These are phyloP conservation scores for Verticillium albo-atrum DNA, from an alignment of 2,329 filamentous ascomycete species.

Conservation along the genomic window DNA sequence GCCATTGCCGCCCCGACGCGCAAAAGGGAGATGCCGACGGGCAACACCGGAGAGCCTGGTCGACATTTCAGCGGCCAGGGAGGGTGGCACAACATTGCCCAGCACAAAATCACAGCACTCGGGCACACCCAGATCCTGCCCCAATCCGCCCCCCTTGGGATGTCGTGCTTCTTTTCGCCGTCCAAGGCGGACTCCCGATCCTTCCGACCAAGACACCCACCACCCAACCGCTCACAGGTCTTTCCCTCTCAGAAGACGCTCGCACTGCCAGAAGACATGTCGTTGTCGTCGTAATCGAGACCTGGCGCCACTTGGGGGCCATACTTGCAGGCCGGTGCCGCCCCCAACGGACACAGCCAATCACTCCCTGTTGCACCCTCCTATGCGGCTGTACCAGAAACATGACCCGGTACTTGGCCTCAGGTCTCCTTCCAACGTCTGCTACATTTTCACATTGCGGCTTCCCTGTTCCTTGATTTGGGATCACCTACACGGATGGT, in stretches of 20 bases:
- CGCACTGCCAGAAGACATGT: neutral
- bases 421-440: neutral
- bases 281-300: neutral
- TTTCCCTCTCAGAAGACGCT: too few relatives aligned
- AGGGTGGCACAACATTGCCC: neutral
- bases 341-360: neutral
- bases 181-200: neutral
- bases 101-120: neutral
- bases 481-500: neutral
- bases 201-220: neutral
- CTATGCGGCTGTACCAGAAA: slow-evolving; percentile 1
- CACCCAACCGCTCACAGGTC: too few relatives aligned
- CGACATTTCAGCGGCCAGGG: neutral
- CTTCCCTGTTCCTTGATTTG: neutral
- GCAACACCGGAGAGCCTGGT: neutral
- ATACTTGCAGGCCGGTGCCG: neutral
- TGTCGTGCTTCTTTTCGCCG: neutral
- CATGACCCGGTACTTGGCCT: neutral
- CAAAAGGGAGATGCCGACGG: neutral
- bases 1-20: too few relatives aligned
- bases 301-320: neutral
- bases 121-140: neutral
- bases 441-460: too few relatives aligned
- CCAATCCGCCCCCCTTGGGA: neutral
- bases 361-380: neutral